Base-by-base conservation (phyloP, 345 rosid species). In the Raphanus sativus region DNA sequence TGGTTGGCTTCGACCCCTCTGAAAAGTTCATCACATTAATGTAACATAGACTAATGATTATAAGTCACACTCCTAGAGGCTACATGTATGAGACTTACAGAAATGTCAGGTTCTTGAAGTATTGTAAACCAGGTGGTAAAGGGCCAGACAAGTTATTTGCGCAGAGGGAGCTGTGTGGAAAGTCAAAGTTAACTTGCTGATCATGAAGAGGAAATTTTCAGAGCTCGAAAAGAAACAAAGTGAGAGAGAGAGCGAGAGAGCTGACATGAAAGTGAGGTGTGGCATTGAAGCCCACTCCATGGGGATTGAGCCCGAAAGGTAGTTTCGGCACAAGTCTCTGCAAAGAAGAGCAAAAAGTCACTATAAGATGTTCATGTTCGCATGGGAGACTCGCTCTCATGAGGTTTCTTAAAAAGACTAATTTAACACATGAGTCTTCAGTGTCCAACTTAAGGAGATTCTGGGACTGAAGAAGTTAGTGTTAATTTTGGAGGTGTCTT, bases 1-100 rank as follows among this genome's bases (percentile, higher is more conserved):
- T 81, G 74, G 81, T 89, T 89, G 3, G 82, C 82, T 82, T 86
- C 91, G 17, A 89, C 75, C 70, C 30, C 56, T 79, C 94, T 89
- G 81, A 30, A 65, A 70, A 32, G 25, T 3, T 13, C 32, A 15
- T 56, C 11, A 25, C 25, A 45, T 45, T 11, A 11, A 10, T 11
- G 50, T 42, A 42, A 42, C 9, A 42, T 42, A 11, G 15, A 45
- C 15, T 45, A 11, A 13, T 38, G 15, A 45, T 45, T 13, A 45
- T 3, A 45, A 45, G 52, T 11, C 15, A 45, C 6, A 38, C 5
- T 45, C 16, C 15, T 45, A 13, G 15, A 45, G 52, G 52, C n/a
- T 11, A 45, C 52, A 45, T 1, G 5, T 45, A 38, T 45, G 52
- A 45, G 68, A 81, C 86, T 12, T 83, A 87, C 91, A 88, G 24